Percentiles rank a stretch among this genome's conserved stretches.
phyloP scores from a whole-genome alignment of 148 eudicot species.

The Amaranthus cruentus region DNA sequence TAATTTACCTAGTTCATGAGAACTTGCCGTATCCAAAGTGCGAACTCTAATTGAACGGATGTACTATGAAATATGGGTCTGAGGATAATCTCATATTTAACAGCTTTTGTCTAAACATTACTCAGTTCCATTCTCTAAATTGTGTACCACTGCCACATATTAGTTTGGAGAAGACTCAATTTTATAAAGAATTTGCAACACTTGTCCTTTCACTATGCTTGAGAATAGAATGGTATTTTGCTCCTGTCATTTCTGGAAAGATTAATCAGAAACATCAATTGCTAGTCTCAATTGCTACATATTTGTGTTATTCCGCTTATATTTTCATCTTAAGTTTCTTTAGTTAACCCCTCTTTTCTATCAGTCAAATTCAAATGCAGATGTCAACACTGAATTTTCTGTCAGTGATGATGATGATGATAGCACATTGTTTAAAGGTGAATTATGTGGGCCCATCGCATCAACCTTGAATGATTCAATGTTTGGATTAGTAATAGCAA shows the following conservation, averaged over 20 bases:
- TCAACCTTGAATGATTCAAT: constrained; percentile 81
- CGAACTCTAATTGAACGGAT: neutral
- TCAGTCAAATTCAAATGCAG: constrained; percentile 45
- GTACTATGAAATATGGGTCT: neutral
- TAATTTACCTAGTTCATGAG: neutral
- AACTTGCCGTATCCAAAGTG: neutral
- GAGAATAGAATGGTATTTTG: neutral
- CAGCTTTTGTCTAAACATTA: no score
- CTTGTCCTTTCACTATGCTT: no score
- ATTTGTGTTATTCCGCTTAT: neutral
- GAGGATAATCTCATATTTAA: neutral
- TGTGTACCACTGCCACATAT: neutral
- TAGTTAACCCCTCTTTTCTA: constrained; percentile 15
- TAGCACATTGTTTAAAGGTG: constrained; percentile 60
- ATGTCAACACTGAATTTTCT: constrained; percentile 39
- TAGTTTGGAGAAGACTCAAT: neutral
- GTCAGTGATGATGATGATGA: constrained; percentile 28
- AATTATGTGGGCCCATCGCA: constrained; percentile 82
- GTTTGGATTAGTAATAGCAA: constrained; percentile 69
- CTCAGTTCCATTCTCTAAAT: neutral
- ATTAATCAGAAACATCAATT: neutral
- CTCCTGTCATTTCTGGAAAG: neutral
- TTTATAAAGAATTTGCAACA: neutral
- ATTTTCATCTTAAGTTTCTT: constrained; percentile 13
- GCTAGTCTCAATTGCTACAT: neutral